Evolutionary conservation across 2,329 filamentous ascomycete species (phyloP), one percentile per base, ranked within the genome.

Genomic region (Aspergillus quadrilineatus): DNA sequence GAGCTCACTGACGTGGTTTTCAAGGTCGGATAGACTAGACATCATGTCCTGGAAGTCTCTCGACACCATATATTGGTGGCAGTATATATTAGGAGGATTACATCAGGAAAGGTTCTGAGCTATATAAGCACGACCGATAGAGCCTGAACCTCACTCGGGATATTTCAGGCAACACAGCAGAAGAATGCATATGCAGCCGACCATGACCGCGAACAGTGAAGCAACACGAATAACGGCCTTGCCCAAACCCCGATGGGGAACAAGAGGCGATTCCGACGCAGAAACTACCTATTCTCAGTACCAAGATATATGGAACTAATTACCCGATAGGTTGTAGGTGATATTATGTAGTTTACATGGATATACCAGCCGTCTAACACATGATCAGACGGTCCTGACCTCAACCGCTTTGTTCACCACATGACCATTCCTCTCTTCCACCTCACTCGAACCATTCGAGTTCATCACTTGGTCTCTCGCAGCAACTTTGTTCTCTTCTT

Each of bases 1-100:
- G 9, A 57, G 50, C 6, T 57, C 45, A 14, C 26, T 46, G 32
- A 29, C 29, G 28, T 41, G 46, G 14, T 36, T 45, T 28, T 57
- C 46, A 14, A 57, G 39, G 9, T 53, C 32, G 15, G 42, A 41
- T 28, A 56, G 29, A 22, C 29, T 42, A 8, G 54, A 26, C 54
- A 56, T 48, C n/a, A 12, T 54, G 44, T n/a, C 37, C 45, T 32
- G 9, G 6, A 46, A 26, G 6, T 28, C 26, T 6, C 29, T 42
- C 5, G 54, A 32, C 54, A 56, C 43, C n/a, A 12, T 49, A 36
- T 12, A 10, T 30, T 32, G 9, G n/a, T 32, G 12, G 6, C 7
- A 14, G 4, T 34, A 36, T 12, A 22, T 15, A 9, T 5, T 5
- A 32, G 8, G 2, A 28, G 12, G 2, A 26, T 10, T 4, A 36